A percentile compares a stretch with the other conserved stretches of the same genome.
Conservation (phyloP, 805 yeast genomes). For the Saccharomycopsis vini region DNA sequence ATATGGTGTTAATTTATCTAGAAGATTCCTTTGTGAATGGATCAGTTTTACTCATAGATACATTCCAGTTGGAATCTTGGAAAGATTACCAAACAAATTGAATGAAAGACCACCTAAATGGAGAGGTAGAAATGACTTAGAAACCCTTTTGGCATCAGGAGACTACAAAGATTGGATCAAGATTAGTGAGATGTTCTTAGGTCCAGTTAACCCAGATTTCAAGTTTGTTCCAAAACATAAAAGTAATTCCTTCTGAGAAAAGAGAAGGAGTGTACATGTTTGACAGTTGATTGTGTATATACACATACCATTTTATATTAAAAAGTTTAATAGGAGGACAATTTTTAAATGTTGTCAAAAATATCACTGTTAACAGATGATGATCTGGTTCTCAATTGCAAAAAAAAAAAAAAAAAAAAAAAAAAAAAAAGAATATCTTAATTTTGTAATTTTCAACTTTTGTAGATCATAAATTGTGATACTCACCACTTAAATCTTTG, state of each 20-base stretch:
- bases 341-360: too few relatives aligned
- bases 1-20: conserved; percentile 78
- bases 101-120: conserved; percentile 93
- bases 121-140: conserved; percentile 88
- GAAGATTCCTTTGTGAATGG: conserved; percentile 91
- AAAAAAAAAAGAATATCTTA: neutral
- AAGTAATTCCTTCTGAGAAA: conserved; percentile 64
- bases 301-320: too few relatives aligned
- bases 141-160: conserved; percentile 75
- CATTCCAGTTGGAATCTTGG: conserved; percentile 88
- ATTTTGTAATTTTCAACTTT: neutral
- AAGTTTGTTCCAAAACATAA: conserved; percentile 89
- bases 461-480: conserved; percentile 35
- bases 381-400: too few relatives aligned
- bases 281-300: neutral
- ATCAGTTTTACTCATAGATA: conserved; percentile 90
- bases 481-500: conserved; percentile 52
- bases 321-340: too few relatives aligned
- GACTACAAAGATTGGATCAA: conserved; percentile 95
- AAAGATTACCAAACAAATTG: conserved; percentile 75
- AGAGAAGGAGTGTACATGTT: neutral
- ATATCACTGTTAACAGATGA: too few relatives aligned
- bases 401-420: too few relatives aligned
- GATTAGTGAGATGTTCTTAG: conserved; percentile 89
- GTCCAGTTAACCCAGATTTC: conserved; percentile 69